Evolutionary conservation across 257 asterid species (phyloP), one percentile per base, ranked within the genome.

Genomic region (Nicotiana knightiana): DNA sequence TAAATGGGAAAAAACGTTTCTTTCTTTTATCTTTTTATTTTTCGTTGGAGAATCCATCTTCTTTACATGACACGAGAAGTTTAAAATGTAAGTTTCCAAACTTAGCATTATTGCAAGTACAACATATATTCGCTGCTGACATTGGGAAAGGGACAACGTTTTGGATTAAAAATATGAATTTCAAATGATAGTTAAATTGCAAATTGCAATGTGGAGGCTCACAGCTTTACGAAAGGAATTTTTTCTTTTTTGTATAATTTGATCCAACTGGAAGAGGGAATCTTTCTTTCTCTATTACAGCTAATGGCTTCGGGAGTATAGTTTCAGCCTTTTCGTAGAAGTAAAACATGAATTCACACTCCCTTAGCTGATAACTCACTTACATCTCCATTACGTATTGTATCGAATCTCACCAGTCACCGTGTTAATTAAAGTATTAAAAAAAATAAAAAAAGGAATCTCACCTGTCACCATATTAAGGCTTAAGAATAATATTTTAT

Each of bases 201-300:
- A 46, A 24, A 71, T 71, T 71, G 61, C 61, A 71, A 46, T 46
- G 24, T 24, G 79, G 62, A 46, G 57, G 79, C 43, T 73, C 62
- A 24, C 62, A 13, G n/a, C 79, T 73, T 71, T 71, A 24, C 48
- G 4, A 24, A 46, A 7, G 35, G 39, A 73, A 21, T 73, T 48
- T 73, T 3, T 73, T 3, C 24, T 24, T 73, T 13, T 73, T 24
- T 11, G 61, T 21, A 73, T 48, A 71, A 24, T 71, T 73, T 73
- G 79, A 73, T 73, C 79, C 79, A 73, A 73, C 79, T 73, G 79
- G 79, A 73, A 48, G 37, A 33, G 2, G 15, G 79, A 73, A 73
- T 73, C 62, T 73, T 73, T 73, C 12, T 21, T 43, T 70, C 58
- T 21, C 62, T 18, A 48, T 73, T 73, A 73, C 79, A 73, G 79